These are phyloP conservation scores for Nitzschia inconspicua DNA, from an alignment of 108 stramenopile genomes.

Conservation along the genomic window DNA sequence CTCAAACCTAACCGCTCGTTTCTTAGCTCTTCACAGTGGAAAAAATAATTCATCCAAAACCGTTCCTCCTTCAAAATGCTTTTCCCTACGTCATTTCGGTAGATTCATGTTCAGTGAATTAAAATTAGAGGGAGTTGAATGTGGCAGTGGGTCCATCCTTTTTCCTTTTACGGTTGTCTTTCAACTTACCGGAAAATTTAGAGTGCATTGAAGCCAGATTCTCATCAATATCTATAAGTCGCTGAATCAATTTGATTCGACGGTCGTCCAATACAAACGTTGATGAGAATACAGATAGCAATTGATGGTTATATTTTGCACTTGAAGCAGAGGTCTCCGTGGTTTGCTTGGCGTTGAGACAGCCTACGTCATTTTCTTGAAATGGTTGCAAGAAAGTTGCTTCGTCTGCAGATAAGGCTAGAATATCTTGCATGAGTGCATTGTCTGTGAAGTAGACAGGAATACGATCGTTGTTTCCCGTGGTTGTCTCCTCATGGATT, in stretches of 20 bases:
- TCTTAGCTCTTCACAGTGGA: conserved; percentile 38
- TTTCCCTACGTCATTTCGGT: background rate
- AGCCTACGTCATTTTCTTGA: background rate
- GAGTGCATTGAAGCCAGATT: conserved; percentile 37
- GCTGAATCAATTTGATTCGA: conserved; percentile 38
- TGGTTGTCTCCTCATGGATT: conserved; percentile 7
- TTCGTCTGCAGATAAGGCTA: conserved; percentile 24
- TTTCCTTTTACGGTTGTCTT: too few relatives aligned
- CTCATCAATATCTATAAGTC: conserved; percentile 44
- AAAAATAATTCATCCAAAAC: conserved; percentile 66
- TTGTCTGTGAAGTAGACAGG: conserved; percentile 26
- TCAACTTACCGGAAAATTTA: conserved; percentile 35
- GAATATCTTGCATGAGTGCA: conserved; percentile 28
- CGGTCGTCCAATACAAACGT: conserved; percentile 31
- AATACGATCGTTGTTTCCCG: conserved; percentile 2
- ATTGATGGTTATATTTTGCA: background rate
- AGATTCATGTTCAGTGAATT: background rate
- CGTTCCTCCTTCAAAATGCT: background rate
- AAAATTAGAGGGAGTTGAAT: background rate
- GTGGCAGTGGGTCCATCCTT: background rate
- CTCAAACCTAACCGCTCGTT: too few relatives aligned
- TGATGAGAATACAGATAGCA: background rate
- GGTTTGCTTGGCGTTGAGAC: background rate
- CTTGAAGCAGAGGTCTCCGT: background rate
- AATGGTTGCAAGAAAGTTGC: conserved; percentile 34